Evolutionary conservation across 192 early-diverging fungal species (phyloP).

Genomic region (Coemansia sp.): DNA sequence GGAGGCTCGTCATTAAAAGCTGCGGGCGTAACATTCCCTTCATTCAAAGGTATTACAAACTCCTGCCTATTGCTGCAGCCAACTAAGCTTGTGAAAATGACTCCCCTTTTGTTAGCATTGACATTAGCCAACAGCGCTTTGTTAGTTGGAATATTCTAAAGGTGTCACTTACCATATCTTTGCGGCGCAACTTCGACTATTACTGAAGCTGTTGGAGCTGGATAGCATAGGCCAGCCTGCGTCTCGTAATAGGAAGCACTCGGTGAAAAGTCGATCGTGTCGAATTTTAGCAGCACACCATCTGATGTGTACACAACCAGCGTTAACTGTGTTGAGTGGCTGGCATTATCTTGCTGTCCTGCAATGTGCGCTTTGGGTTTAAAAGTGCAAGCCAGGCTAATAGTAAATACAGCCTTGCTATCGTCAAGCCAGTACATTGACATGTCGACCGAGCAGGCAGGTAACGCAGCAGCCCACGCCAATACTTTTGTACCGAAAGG

Average conservation of each 20-base stretch:
- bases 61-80: slow-evolving; percentile 19
- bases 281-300: slow-evolving; percentile 29
- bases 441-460: slow-evolving; percentile 2
- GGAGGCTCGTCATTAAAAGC: not conserved
- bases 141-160: not conserved
- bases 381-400: not conserved
- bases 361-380: not conserved
- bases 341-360: not conserved
- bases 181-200: slow-evolving; percentile 32
- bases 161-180: slow-evolving; percentile 24
- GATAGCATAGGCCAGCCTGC: slow-evolving; percentile 35
- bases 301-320: slow-evolving; percentile 30
- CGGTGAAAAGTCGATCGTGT: slow-evolving; percentile 8
- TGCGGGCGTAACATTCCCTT: not conserved
- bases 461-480: slow-evolving; percentile 9
- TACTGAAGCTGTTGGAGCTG: slow-evolving; percentile 7
- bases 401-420: slow-evolving; percentile 24
- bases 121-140: not conserved
- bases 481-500: slow-evolving; percentile 61
- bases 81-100: slow-evolving; percentile 12
- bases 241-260: slow-evolving; percentile 16
- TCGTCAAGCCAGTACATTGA: slow-evolving; percentile 20
- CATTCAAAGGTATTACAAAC: not conserved
- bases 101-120: too few species aligned
- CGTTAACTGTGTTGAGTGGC: slow-evolving; percentile 1